These are phyloP conservation scores for Spathaspora boniae DNA, from an alignment of 805 yeast species.

Conservation along the genomic window DNA sequence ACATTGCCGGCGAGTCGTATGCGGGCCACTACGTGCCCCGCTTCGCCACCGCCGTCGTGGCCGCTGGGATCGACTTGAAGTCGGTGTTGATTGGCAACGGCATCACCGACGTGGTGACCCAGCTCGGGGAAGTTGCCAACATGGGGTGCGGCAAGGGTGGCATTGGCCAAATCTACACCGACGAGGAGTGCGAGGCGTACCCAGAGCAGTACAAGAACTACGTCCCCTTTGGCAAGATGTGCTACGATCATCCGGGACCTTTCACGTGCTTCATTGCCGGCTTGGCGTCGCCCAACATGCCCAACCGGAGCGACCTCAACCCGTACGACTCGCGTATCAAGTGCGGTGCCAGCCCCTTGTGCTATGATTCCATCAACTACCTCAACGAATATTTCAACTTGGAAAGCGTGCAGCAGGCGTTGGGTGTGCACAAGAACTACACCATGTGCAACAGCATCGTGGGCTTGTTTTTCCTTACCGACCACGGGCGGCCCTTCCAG, in stretches of 20 bases:
- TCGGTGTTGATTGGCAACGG: conserved; percentile 93
- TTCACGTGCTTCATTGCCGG: conserved; percentile 28
- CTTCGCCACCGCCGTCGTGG: conserved; percentile 49
- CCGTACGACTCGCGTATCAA: conserved; percentile 60
- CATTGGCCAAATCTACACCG: conserved; percentile 21
- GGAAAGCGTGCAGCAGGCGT: conserved; percentile 46
- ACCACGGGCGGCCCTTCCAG: conserved; percentile 62
- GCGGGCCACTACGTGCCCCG: conserved; percentile 44
- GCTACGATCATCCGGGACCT: conserved; percentile 21
- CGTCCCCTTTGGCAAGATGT: conserved; percentile 17
- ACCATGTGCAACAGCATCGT: neutral
- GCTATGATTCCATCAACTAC: conserved; percentile 10
- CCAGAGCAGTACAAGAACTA: conserved; percentile 22
- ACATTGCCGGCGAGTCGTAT: conserved; percentile 39
- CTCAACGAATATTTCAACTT: conserved; percentile 44
- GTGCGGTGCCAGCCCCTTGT: conserved; percentile 27
- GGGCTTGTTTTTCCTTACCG: conserved; percentile 43
- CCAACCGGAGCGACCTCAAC: conserved; percentile 47
- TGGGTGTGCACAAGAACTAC: conserved; percentile 38
- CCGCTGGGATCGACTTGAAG: conserved; percentile 28
- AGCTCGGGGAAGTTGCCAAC: conserved; percentile 69
- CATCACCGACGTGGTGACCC: conserved; percentile 73
- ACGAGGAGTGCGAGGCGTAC: conserved; percentile 25
- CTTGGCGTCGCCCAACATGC: conserved; percentile 19
- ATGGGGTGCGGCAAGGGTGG: conserved; percentile 75